These are phyloP conservation scores for Plasmodium cynomolgi DNA, from an alignment of 169 alveolate genomes.

Conservation along the genomic window DNA sequence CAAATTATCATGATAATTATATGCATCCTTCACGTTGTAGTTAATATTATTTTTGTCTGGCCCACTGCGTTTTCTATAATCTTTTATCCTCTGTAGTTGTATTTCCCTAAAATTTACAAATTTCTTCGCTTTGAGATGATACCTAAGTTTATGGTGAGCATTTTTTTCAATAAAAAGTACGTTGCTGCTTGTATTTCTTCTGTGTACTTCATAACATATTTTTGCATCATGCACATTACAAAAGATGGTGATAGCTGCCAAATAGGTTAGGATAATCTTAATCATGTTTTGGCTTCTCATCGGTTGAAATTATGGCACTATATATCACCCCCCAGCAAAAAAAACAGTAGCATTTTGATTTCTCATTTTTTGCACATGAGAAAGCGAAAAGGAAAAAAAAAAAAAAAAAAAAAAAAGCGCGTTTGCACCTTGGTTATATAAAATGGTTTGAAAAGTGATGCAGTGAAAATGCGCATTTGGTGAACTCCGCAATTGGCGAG, in stretches of 20 bases:
- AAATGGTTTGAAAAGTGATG: background rate
- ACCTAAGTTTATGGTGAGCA: background rate
- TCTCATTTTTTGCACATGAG: background rate
- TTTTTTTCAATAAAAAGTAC: slow-evolving; percentile 14
- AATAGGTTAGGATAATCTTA: slow-evolving; percentile 4
- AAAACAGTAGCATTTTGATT: background rate
- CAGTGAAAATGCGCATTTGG: background rate
- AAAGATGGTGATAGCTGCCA: background rate
- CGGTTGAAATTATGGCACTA: background rate
- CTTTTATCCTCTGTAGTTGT: slow-evolving; percentile 22
- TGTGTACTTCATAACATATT: background rate
- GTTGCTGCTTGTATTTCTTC: background rate
- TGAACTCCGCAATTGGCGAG: background rate
- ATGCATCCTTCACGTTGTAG: slow-evolving; percentile 59
- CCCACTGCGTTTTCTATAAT: slow-evolving; percentile 52
- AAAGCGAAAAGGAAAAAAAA: background rate
- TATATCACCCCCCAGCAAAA: background rate
- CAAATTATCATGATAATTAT: slow-evolving; percentile 59
- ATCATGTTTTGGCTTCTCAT: slow-evolving; percentile 21
- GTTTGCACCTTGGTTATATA: background rate
- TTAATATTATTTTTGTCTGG: slow-evolving; percentile 58
- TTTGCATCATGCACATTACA: slow-evolving; percentile 36
- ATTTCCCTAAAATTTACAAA: slow-evolving; percentile 52
- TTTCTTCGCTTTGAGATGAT: slow-evolving; percentile 18
- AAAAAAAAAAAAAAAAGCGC: background rate